These are phyloP conservation scores for Trapa incisa DNA, from an alignment of 345 rosid genomes.

Conservation along the genomic window DNA sequence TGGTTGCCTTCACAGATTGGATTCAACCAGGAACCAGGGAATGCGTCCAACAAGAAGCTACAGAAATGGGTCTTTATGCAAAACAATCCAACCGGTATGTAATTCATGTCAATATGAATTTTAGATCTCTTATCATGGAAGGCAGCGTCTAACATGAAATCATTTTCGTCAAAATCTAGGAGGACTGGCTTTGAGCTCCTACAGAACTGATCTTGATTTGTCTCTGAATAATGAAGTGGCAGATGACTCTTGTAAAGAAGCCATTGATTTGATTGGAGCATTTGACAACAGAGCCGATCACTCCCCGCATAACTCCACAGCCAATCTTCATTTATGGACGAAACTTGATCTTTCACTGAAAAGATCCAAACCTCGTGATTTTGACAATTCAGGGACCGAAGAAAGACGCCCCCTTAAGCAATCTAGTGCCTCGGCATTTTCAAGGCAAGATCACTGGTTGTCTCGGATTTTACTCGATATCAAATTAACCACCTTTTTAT, in stretches of 20 bases:
- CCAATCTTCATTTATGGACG: slow-evolving; percentile 28
- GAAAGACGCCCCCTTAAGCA: slow-evolving; percentile 43
- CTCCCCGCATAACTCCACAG: slow-evolving; percentile 16
- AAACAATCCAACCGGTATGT: background rate
- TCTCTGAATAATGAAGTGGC: slow-evolving; percentile 11
- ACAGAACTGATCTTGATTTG: background rate
- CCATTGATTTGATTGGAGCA: slow-evolving; percentile 67
- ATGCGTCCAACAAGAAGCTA: slow-evolving; percentile 24
- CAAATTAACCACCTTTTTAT: too few relatives aligned
- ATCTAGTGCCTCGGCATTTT: slow-evolving; percentile 75
- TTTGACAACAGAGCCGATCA: slow-evolving; percentile 17
- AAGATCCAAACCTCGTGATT: slow-evolving; percentile 27
- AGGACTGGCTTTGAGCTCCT: too few relatives aligned
- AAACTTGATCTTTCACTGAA: slow-evolving; percentile 66
- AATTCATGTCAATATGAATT: too few relatives aligned
- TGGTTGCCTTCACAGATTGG: slow-evolving; percentile 72
- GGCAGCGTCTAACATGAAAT: too few relatives aligned
- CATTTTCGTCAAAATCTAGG: too few relatives aligned
- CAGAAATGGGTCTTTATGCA: slow-evolving; percentile 9
- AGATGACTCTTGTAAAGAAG: slow-evolving; percentile 32
- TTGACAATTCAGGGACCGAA: slow-evolving; percentile 32
- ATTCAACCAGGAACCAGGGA: slow-evolving; percentile 51
- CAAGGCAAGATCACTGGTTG: slow-evolving; percentile 34
- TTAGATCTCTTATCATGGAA: too few relatives aligned
- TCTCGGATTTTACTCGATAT: background rate